Evolutionary conservation across 1,284 basidiomycete species (phyloP).

Genomic region (Cryptococcus floricola): DNA sequence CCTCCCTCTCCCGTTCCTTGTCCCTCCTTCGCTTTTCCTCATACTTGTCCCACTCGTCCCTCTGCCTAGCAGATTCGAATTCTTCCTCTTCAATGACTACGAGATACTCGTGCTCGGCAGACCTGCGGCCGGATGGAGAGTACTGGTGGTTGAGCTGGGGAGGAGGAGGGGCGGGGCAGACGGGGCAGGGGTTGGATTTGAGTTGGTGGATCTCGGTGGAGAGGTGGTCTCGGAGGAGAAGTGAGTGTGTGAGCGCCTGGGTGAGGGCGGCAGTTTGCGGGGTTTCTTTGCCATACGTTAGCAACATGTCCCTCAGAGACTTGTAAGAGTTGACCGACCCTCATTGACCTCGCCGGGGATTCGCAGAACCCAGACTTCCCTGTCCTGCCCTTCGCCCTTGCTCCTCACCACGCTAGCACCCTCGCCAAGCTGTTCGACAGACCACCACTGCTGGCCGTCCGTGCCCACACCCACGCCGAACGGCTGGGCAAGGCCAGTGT

Average conservation of each 20-base stretch:
- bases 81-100: slow-evolving; percentile 9
- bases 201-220: slow-evolving; percentile 21
- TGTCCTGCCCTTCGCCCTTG: slow-evolving; percentile 18
- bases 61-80: slow-evolving; percentile 5
- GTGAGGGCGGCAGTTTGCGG: slow-evolving; percentile 13
- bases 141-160: no score
- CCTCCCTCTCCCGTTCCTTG: slow-evolving; percentile 30
- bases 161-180: slow-evolving; percentile 2
- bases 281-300: slow-evolving; percentile 2
- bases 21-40: slow-evolving; percentile 20
- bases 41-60: slow-evolving; percentile 24
- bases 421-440: slow-evolving; percentile 36
- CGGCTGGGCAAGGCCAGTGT: slow-evolving; percentile 11
- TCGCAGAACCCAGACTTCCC: slow-evolving; percentile 43
- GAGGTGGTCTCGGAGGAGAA: slow-evolving; percentile 33
- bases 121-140: background rate
- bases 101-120: background rate
- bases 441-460: slow-evolving; percentile 33
- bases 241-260: slow-evolving; percentile 31
- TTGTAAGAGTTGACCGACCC: slow-evolving; percentile 11
- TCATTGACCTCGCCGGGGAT: slow-evolving; percentile 15
- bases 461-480: slow-evolving; percentile 6
- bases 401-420: slow-evolving; percentile 36
- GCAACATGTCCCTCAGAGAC: background rate
- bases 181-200: slow-evolving; percentile 14